These are phyloP conservation scores for Secale cereale DNA, from an alignment of 176 grass and related monocot genomes.

Conservation along the genomic window DNA sequence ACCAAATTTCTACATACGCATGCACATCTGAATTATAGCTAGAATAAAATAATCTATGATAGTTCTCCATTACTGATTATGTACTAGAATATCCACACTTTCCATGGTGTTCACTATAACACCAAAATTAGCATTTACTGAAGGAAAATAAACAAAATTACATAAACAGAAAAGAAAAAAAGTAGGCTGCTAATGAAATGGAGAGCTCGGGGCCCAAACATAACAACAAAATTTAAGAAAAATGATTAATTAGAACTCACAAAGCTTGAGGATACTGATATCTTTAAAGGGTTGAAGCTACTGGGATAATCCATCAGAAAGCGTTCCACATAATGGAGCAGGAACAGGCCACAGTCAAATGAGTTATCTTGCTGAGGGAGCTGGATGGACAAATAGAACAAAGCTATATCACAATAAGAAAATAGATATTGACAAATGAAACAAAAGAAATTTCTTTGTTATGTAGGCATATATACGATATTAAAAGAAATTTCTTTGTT, in stretches of 20 bases:
- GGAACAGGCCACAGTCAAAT: constrained; percentile 92
- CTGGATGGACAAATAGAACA: constrained; percentile 46
- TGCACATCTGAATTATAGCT: not conserved
- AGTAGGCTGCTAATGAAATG: not conserved
- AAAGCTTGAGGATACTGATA: constrained; percentile 59
- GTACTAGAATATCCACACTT: not conserved
- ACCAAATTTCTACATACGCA: not conserved
- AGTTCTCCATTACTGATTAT: not conserved
- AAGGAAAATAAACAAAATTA: not conserved
- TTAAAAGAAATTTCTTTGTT: not conserved
- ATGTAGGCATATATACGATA: not conserved
- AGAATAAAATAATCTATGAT: not conserved
- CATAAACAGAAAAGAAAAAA: not conserved
- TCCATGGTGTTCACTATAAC: not conserved
- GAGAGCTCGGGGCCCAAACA: not conserved
- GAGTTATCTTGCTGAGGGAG: constrained; percentile 98
- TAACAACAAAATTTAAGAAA: constrained; percentile 22
- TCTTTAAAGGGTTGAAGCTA: constrained; percentile 69
- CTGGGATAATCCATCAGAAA: constrained; percentile 83
- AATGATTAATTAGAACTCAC: constrained; percentile 52
- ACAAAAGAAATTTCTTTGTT: not conserved
- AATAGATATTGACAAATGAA: constrained; percentile 5
- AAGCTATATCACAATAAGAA: constrained; percentile 3
- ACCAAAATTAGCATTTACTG: not conserved
- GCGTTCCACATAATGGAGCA: constrained; percentile 88